phyloP scores from a whole-genome alignment of 495 filamentous ascomycete genomes.

The Viridothelium virens region DNA sequence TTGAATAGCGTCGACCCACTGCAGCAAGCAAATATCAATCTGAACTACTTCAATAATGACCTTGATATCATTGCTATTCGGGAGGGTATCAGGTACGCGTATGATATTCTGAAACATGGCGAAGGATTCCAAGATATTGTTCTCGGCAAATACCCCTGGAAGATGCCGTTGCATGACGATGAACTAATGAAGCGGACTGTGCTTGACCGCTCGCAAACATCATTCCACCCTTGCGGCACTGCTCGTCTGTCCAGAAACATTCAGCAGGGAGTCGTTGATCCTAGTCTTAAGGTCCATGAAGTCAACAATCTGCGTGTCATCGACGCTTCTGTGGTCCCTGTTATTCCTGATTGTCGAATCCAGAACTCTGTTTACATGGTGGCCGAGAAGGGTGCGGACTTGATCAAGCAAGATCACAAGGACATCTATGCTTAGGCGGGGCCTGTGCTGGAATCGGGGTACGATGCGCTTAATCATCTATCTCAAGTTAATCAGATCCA shows the following conservation, averaged over 20 bases:
- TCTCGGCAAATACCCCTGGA: background rate
- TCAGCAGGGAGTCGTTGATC: conserved; percentile 15
- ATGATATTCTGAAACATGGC: background rate
- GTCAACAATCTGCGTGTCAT: conserved; percentile 12
- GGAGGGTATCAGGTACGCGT: background rate
- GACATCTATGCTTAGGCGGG: too few relatives aligned
- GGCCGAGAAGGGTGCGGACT: background rate
- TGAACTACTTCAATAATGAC: background rate
- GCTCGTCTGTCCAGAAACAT: background rate
- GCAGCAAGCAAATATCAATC: background rate
- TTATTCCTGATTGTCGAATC: background rate
- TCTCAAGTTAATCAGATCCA: too few relatives aligned
- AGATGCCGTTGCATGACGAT: background rate
- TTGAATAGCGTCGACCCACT: background rate
- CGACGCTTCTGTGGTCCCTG: conserved; percentile 13
- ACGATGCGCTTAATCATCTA: too few relatives aligned
- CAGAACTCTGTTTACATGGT: background rate
- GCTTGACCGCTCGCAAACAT: background rate
- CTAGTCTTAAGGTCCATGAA: conserved; percentile 13
- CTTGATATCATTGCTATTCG: background rate
- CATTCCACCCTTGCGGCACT: background rate
- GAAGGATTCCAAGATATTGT: background rate
- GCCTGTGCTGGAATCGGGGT: too few relatives aligned
- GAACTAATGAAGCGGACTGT: background rate
- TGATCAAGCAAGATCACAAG: too few relatives aligned